These are phyloP conservation scores for Amanita polypyramis DNA, from an alignment of 768 basidiomycete genomes.

Conservation along the genomic window DNA sequence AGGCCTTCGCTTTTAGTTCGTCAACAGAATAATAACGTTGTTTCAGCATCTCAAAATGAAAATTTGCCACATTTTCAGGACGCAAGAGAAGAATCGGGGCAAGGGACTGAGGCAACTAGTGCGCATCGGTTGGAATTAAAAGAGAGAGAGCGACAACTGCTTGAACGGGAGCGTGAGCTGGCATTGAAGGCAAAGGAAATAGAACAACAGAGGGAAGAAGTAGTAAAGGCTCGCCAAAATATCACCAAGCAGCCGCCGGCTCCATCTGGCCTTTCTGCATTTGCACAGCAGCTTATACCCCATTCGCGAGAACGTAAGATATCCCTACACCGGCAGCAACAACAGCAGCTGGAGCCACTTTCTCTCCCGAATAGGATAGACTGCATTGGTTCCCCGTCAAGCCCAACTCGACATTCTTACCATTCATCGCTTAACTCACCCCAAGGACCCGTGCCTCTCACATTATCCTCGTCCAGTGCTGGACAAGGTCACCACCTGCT, in stretches of 20 bases:
- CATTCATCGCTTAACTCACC: slow-evolving; percentile 24
- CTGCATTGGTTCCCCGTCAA: neutral
- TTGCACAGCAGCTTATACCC: slow-evolving; percentile 14
- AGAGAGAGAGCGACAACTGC: slow-evolving; percentile 44
- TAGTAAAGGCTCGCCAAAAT: slow-evolving; percentile 26
- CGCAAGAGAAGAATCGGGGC: slow-evolving; percentile 30
- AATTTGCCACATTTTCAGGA: slow-evolving; percentile 13
- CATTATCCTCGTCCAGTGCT: neutral
- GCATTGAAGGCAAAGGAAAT: slow-evolving; percentile 43
- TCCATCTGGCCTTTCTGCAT: slow-evolving; percentile 10
- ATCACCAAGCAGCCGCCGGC: slow-evolving; percentile 13
- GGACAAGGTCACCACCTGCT: neutral
- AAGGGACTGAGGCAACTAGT: too few species aligned
- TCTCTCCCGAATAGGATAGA: neutral
- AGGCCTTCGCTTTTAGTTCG: neutral
- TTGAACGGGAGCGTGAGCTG: slow-evolving; percentile 44
- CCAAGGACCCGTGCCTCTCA: neutral
- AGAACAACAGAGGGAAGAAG: slow-evolving; percentile 40
- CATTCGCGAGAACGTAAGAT: slow-evolving; percentile 24
- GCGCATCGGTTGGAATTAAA: slow-evolving; percentile 33
- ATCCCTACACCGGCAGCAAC: slow-evolving; percentile 24
- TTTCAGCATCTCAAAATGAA: neutral
- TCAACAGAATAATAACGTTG: neutral
- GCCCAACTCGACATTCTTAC: slow-evolving; percentile 23
- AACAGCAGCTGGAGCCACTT: slow-evolving; percentile 8